Evolutionary conservation across 148 eudicot species (phyloP), one percentile per base, ranked within the genome.

Genomic region (Bassia scoparia): DNA sequence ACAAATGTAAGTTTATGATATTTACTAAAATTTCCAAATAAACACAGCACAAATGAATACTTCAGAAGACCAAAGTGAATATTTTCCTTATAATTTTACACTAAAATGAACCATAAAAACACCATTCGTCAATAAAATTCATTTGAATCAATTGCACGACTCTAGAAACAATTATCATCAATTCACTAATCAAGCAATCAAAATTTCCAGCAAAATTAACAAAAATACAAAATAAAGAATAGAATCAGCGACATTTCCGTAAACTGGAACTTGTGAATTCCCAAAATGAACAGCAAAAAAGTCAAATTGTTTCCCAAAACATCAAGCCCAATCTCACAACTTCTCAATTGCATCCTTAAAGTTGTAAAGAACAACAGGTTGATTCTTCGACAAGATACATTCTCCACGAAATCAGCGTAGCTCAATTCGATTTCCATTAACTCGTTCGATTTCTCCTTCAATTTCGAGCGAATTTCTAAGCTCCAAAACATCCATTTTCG

Each of bases 271-370:
- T 70, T 60, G 77, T 27, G 96, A 90, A 20, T 77, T 59, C 9
- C 90, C 96, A 48, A 89, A 92, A 44, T 84, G 83, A 50, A 79
- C 62, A 61, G 93, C 84, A 59, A 92, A 73, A 81, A 90, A 92
- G 0, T 17, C 71, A 71, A 90, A 83, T 83, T 92, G 11, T 60
- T 38, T 8, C 92, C 92, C 74, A 73, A 61, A 23, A 61, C 75
- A 18, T 60, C 77, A 29, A 85, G n/a, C 92, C 97, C 97, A 92
- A 74, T 92, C 97, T 43, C 69, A 67, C 84, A 81, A 61, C 93
- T 74, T 85, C 80, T 97, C 99, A 96, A 83, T 84, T n/a, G n/a
- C 83, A 31, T 86, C 92, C 87, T 84, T 92, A 5, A 96, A 79
- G 38, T 92, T 97, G 13, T 92, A 92, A 9, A 96, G 63, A 65